Percentiles rank a stretch among this genome's conserved stretches.
phyloP scores from a whole-genome alignment of 768 basidiomycete genomes.

The Agrocybe praecox region DNA sequence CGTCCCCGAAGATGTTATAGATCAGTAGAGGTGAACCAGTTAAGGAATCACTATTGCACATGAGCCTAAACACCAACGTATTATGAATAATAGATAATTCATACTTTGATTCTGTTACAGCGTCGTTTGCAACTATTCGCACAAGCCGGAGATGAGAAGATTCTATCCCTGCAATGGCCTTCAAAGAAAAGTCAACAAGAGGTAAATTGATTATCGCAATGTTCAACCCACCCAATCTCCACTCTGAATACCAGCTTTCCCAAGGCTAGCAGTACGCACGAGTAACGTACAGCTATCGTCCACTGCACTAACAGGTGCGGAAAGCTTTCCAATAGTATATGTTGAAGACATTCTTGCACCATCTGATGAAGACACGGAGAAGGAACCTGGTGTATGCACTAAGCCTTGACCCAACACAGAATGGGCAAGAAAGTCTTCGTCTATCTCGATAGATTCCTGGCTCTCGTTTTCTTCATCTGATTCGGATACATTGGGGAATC shows the following conservation, averaged over 20 bases:
- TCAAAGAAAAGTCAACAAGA: slow-evolving; percentile 3
- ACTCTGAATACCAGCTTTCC: slow-evolving; percentile 64
- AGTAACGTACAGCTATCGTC: slow-evolving; percentile 62
- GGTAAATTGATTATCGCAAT: not conserved
- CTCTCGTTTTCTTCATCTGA: slow-evolving; percentile 17
- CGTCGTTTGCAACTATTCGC: slow-evolving; percentile 57
- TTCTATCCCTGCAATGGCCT: slow-evolving; percentile 55
- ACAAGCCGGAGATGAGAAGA: slow-evolving; percentile 50
- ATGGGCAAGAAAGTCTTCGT: slow-evolving; percentile 68
- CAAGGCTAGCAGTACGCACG: slow-evolving; percentile 63
- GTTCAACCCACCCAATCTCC: slow-evolving; percentile 72
- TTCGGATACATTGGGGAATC: not conserved
- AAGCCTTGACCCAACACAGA: slow-evolving; percentile 37
- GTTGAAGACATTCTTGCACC: slow-evolving; percentile 11
- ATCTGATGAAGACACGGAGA: slow-evolving; percentile 11
- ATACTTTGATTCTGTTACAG: slow-evolving; percentile 37
- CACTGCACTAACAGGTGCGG: slow-evolving; percentile 28
- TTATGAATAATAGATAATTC: slow-evolving; percentile 12
- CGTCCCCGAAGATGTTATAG: slow-evolving; percentile 47
- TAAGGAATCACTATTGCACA: slow-evolving; percentile 36
- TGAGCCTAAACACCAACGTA: not conserved
- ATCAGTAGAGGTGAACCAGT: slow-evolving; percentile 53
- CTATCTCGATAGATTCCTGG: slow-evolving; percentile 63
- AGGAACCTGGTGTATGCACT: slow-evolving; percentile 3
- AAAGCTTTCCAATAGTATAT: slow-evolving; percentile 32